phyloP scores from a whole-genome alignment of 2,329 filamentous ascomycete species.

The Fonsecaea multimorphosa region DNA sequence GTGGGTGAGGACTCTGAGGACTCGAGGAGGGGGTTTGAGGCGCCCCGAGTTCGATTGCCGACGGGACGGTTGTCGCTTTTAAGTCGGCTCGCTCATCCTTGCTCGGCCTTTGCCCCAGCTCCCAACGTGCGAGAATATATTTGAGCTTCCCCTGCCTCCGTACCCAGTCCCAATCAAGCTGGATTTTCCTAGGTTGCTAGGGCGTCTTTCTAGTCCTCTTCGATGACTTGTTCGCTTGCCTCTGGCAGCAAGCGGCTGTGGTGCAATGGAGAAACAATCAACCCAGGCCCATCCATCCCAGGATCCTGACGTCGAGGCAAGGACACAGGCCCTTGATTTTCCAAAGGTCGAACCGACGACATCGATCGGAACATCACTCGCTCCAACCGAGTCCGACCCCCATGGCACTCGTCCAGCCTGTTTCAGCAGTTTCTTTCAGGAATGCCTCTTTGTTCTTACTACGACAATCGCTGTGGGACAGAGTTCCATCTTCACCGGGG shows the following conservation, averaged over 20 bases:
- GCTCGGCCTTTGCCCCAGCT: not conserved
- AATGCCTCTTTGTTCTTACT: slow-evolving; percentile 69
- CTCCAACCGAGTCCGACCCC: slow-evolving; percentile 21
- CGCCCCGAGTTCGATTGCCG: not conserved
- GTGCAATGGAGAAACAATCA: slow-evolving; percentile 8
- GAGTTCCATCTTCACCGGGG: slow-evolving; percentile 64
- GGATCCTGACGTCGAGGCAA: slow-evolving; percentile 17
- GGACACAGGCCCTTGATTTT: slow-evolving; percentile 14
- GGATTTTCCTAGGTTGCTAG: not conserved
- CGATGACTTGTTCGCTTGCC: not conserved
- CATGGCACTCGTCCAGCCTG: slow-evolving; percentile 57
- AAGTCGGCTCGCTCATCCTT: not conserved
- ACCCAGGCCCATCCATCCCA: not conserved
- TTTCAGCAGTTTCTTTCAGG: slow-evolving; percentile 67
- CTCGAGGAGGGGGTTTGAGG: no score
- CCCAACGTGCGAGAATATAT: not conserved
- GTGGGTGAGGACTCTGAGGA: no score
- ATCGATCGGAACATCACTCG: slow-evolving; percentile 25
- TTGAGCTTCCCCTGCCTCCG: not conserved
- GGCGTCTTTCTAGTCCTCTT: not conserved
- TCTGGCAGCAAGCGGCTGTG: not conserved
- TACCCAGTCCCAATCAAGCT: not conserved
- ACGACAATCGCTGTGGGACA: slow-evolving; percentile 72
- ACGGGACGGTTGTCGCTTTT: not conserved
- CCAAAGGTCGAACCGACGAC: slow-evolving; percentile 27